A percentile compares a stretch with the other conserved stretches of the same genome.
Conservation (phyloP, 2,329 filamentous ascomycete genomes). For the Hymenoscyphus infarciens region DNA sequence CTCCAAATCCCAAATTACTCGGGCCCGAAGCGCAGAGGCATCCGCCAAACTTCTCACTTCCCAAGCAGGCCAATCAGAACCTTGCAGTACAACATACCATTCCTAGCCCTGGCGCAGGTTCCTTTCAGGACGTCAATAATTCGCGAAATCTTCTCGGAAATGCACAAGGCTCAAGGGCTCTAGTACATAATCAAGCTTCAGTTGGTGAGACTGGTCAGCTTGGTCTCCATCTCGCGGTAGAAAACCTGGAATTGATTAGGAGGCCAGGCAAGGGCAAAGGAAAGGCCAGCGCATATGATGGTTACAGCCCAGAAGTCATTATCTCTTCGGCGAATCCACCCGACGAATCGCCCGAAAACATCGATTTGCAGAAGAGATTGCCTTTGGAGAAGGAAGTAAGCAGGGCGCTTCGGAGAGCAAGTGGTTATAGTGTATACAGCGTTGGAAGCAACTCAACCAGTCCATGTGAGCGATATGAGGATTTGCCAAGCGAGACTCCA, state of each 20-base stretch:
- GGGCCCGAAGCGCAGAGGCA: neutral
- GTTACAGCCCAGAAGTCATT: conserved; percentile 13
- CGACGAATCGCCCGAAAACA: conserved; percentile 9
- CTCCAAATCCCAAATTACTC: neutral
- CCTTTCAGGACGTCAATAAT: neutral
- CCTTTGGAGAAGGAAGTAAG: conserved; percentile 34
- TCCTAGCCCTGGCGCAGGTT: neutral
- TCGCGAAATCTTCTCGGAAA: neutral
- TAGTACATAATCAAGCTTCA: neutral
- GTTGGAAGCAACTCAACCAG: conserved; percentile 25
- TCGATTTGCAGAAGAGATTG: conserved; percentile 12
- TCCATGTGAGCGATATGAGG: conserved; percentile 15
- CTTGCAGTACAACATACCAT: neutral
- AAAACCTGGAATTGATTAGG: neutral
- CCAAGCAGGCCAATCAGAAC: conserved; percentile 5
- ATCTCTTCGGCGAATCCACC: conserved; percentile 15
- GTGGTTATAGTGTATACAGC: conserved; percentile 28
- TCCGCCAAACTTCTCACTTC: conserved; percentile 2
- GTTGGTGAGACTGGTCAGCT: neutral
- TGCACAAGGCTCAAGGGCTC: neutral
- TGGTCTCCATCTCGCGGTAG: neutral
- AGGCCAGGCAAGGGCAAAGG: neutral
- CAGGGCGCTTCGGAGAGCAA: conserved; percentile 30
- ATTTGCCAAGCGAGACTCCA: conserved; percentile 13
- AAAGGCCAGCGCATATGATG: conserved; percentile 14